Base-by-base conservation (phyloP, 306 rosid species). In the Glycine latifolia region DNA sequence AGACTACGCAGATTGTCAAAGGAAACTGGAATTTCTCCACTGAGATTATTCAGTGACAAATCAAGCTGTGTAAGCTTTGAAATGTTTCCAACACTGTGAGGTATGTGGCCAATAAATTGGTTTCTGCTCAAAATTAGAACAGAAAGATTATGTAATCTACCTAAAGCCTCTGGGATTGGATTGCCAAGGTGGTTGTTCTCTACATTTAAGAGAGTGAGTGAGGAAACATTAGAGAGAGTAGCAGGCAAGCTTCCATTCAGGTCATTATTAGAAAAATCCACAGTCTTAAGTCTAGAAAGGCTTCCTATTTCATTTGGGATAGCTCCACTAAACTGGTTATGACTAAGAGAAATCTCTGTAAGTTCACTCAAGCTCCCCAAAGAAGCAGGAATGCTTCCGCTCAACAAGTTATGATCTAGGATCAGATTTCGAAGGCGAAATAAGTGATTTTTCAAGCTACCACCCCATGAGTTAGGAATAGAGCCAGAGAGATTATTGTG, bases 401-500 rank as follows among this genome's bases (percentile, higher is more conserved):
- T 81, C 11, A 90, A 84, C 14, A 86, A 87, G 53, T 92, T 92
- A 59, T 87, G 85, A 81, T 89, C 94, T 73, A 92, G 83, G 69
- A 79, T 61, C 39, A 92, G 75, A 73, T 80, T 80, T 79, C 87
- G 87, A 58, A 92, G 90, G 68, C 55, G 77, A 86, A 76, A 86
- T 39, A 76, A 55, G 31, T 14, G 77, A n/a, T 66, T 87, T 8
- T 55, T 78, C 37, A 79, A 81, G 56, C 67, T 68, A 6, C 73
- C 59, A 56, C 90, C 91, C 94, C 91, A 92, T 17, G 91, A 80
- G 76, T 79, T 81, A 0, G 92, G 94, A 35, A 92, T 71, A 58
- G 86, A 83, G 43, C 95, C 94, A 0, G 97, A 91, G 77, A 94
- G 91, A 79, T 94, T 94, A 76, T 92, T 94, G 82, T 90, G 86